Percentiles rank a stretch among this genome's conserved stretches.
phyloP scores from a whole-genome alignment of 2,329 filamentous ascomycete species.

The Chrysoporthe cubensis region DNA sequence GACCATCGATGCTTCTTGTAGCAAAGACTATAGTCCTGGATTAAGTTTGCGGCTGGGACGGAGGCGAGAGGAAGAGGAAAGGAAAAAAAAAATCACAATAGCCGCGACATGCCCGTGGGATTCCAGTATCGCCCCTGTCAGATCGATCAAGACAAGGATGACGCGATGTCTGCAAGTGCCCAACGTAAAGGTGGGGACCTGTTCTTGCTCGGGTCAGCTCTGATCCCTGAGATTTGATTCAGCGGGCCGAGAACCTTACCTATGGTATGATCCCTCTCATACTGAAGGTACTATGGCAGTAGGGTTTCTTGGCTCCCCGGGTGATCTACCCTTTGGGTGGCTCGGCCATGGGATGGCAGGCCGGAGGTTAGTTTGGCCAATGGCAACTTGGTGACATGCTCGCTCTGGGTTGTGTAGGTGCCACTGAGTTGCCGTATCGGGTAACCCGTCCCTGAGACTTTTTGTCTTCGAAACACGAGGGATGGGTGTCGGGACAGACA shows the following conservation, averaged over 20 bases:
- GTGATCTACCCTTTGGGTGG: not conserved
- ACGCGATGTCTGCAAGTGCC: constrained; percentile 6
- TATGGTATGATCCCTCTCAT: too few relatives aligned
- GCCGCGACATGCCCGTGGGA: constrained; percentile 23
- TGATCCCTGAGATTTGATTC: constrained; percentile 19
- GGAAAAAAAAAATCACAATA: constrained; percentile 9
- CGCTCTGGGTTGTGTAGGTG: not conserved
- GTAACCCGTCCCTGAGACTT: constrained; percentile 13
- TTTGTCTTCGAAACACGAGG: constrained; percentile 10
- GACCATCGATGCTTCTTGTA: not conserved
- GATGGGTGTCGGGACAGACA: constrained; percentile 3
- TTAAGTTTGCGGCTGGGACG: not conserved
- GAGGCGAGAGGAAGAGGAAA: not conserved
- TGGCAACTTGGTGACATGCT: constrained; percentile 1
- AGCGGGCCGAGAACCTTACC: constrained; percentile 8
- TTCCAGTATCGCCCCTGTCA: constrained; percentile 9
- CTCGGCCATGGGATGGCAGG: constrained; percentile 9
- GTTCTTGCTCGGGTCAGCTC: not conserved
- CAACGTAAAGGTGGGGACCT: not conserved
- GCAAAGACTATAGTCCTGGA: not conserved
- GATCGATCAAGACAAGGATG: constrained; percentile 22
- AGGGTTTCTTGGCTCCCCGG: not conserved
- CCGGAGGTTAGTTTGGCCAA: not conserved
- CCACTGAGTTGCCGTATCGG: not conserved
- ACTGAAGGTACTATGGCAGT: not conserved